A percentile compares a stretch with the other conserved stretches of the same genome.
phyloP scores from a whole-genome alignment of 164 flowering plant species.

The Tetracentron sinense region DNA sequence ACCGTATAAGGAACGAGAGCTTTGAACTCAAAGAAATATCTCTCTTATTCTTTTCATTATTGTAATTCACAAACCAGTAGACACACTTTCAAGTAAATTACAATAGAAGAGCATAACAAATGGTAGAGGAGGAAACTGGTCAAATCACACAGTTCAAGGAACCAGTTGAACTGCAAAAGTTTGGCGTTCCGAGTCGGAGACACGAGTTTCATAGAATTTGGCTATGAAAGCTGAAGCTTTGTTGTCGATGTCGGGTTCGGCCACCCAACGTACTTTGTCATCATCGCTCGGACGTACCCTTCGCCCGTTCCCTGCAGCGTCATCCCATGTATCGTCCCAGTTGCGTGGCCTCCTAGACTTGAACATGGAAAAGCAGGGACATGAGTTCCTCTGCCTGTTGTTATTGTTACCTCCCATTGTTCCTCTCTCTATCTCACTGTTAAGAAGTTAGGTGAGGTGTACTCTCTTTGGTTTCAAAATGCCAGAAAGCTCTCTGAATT shows the following conservation, averaged over 20 bases:
- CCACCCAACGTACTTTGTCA: conserved; percentile 24
- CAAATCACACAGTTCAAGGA: background rate
- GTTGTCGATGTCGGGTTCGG: conserved; percentile 32
- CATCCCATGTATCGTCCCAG: background rate
- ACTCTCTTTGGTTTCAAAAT: background rate
- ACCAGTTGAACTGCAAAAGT: conserved; percentile 7
- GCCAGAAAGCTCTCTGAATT: conserved; percentile 7
- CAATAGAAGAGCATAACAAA: background rate
- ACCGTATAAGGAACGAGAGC: background rate
- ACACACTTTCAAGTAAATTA: background rate
- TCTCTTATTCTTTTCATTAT: no score
- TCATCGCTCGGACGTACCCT: conserved; percentile 24
- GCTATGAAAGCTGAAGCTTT: conserved; percentile 34
- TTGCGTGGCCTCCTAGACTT: background rate
- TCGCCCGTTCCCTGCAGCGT: background rate
- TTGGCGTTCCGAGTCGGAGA: conserved; percentile 20
- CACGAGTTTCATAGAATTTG: conserved; percentile 25
- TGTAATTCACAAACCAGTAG: background rate
- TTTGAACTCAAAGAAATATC: background rate
- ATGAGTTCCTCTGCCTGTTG: background rate
- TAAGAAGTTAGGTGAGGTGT: background rate
- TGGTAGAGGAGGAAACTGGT: background rate
- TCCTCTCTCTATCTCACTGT: background rate
- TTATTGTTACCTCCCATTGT: background rate
- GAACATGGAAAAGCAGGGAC: background rate